Evolutionary conservation across 305 asterid genomes (phyloP).

Genomic region (Caryopteris hybrid): DNA sequence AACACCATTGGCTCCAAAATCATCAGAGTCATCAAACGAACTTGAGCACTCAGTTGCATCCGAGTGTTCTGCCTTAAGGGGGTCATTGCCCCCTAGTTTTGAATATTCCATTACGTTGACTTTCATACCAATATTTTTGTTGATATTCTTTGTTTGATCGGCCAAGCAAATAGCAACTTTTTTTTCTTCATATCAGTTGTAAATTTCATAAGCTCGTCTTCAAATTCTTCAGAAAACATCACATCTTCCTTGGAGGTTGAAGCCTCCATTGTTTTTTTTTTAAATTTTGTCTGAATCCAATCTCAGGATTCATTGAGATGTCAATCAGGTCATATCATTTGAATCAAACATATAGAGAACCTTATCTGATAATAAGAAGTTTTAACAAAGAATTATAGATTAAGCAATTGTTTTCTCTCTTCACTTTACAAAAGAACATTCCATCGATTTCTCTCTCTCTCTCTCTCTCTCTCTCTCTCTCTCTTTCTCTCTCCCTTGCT

Average conservation of each 20-base stretch:
- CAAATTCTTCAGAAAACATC: conserved; percentile 31
- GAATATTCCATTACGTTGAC: conserved; percentile 27
- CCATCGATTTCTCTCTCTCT: too few species aligned
- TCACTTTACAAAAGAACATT: neutral
- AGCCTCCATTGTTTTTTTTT: conserved; percentile 23
- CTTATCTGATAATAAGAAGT: neutral
- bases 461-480: too few species aligned
- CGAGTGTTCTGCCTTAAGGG: conserved; percentile 27
- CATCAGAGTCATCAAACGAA: conserved; percentile 62
- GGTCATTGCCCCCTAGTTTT: conserved; percentile 15
- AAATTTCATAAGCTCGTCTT: conserved; percentile 35
- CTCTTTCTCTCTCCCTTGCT: too few species aligned
- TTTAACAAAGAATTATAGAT: neutral
- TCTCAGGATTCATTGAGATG: conserved; percentile 29
- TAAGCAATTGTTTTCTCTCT: neutral
- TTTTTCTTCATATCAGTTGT: conserved; percentile 19
- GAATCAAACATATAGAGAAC: neutral
- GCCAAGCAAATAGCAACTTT: conserved; percentile 9
- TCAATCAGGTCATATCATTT: neutral
- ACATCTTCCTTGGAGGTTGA: conserved; percentile 21
- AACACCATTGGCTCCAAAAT: conserved; percentile 29
- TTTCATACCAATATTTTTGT: conserved; percentile 20
- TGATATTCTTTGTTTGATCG: conserved; percentile 22
- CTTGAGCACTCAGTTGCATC: conserved; percentile 66
- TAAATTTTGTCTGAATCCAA: conserved; percentile 14